A percentile compares a stretch with the other conserved stretches of the same genome.
Evolutionary conservation across 192 early-diverging fungal species (phyloP).

Genomic region (Backusella luteola): DNA sequence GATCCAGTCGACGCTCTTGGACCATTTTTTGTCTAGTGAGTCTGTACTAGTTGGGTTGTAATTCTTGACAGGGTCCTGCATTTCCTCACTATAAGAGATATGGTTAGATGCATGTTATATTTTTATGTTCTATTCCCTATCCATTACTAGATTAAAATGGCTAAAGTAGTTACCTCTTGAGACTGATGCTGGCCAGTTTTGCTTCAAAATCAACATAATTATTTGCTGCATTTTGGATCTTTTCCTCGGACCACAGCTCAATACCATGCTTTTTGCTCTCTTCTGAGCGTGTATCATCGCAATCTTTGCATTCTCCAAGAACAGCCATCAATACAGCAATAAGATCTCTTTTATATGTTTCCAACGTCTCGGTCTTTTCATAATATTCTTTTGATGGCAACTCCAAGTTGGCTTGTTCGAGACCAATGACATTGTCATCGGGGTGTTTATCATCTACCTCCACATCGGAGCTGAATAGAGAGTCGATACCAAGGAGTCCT

Average conservation of each 20-base stretch:
- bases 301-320: slow-evolving; percentile 14
- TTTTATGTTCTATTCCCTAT: not conserved
- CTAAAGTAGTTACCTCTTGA: slow-evolving; percentile 31
- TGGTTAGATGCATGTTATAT: not conserved
- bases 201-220: slow-evolving; percentile 58
- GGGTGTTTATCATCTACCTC: slow-evolving; percentile 60
- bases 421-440: slow-evolving; percentile 41
- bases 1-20: not conserved
- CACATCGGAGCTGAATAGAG: slow-evolving; percentile 50
- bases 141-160: not conserved
- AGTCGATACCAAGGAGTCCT: not conserved
- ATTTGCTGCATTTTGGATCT: slow-evolving; percentile 33
- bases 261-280: not conserved
- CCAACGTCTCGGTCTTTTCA: slow-evolving; percentile 42
- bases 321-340: slow-evolving; percentile 40
- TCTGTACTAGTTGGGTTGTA: slow-evolving; percentile 41
- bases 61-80: slow-evolving; percentile 46
- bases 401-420: slow-evolving; percentile 53
- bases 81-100: slow-evolving; percentile 38
- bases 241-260: not conserved
- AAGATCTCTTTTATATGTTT: slow-evolving; percentile 41
- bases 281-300: not conserved
- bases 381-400: slow-evolving; percentile 72
- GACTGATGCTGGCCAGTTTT: slow-evolving; percentile 48
- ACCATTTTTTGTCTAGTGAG: not conserved